Base-by-base conservation (phyloP, 345 rosid genomes). In the Brassica incana region DNA sequence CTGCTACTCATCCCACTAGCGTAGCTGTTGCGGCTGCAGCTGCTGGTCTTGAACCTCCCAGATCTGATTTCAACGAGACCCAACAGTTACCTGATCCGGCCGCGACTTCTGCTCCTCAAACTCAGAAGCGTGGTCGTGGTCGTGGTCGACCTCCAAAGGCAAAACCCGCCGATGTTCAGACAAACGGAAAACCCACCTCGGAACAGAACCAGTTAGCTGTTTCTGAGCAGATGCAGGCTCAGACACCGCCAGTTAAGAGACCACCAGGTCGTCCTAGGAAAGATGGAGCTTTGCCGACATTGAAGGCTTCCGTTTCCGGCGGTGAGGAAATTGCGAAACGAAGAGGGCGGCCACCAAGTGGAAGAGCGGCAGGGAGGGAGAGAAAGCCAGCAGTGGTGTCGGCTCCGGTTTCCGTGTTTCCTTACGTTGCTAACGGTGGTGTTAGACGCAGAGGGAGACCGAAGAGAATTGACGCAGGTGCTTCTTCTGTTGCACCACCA, bases 101-200 rank as follows among this genome's bases (percentile, higher is more conserved):
- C 12, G 45, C 25, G 14, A 5, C 52, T 72, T 23, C 70, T 2
- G 3, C 78, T 40, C 74, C 76, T 48, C 76, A 11, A 23, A 43
- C 83, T 76, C 73, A 78, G 20, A 91, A 86, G 60, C 76, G 89
- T 12, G 87, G 90, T 50, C 95, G 97, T 2, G 95, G 97, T 16
- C 86, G 97, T 29, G 95, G 97, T 16, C 86, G 97, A 29, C 97
- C 97, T 6, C 90, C 93, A 0, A 92, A 90, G 80, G 20, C 78
- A 5, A 86, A 83, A 65, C 71, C 82, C 15, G 29, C 38, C 15
- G 43, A 32, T 29, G 36, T 20, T 58, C 85, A 74, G 60, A 63
- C 50, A 52, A 78, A 82, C 30, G 85, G 58, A 12, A 74, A 56
- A 1, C 73, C 70, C 30, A 65, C 5, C 8, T 52, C 36, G 76